Evolutionary conservation across 306 rosid species (phyloP).

Genomic region (Lablab purpureus): DNA sequence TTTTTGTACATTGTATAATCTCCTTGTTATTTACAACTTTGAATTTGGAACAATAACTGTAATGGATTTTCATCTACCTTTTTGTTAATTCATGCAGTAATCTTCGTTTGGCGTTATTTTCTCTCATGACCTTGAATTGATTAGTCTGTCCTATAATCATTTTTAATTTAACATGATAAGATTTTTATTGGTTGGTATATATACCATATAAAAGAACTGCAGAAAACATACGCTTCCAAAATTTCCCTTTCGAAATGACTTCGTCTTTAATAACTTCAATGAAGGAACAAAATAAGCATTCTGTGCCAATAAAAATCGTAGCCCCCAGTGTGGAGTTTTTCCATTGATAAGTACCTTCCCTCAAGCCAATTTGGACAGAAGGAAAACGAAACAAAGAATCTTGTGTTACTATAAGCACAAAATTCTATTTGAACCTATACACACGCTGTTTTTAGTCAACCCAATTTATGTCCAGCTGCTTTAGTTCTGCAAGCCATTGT

Average conservation of each 20-base stretch:
- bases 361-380: constrained; percentile 16
- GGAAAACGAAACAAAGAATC: constrained; percentile 4
- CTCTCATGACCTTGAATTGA: not conserved
- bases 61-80: not conserved
- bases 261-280: not conserved
- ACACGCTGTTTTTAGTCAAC: constrained; percentile 53
- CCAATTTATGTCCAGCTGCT: constrained; percentile 85
- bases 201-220: not conserved
- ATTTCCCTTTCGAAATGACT: not conserved
- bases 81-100: not conserved
- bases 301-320: not conserved
- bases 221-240: not conserved
- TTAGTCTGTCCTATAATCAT: not conserved
- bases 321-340: not conserved
- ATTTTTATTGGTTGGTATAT: not conserved
- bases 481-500: constrained; percentile 75
- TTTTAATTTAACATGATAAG: not conserved
- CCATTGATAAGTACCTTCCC: constrained; percentile 17
- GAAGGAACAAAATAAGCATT: not conserved
- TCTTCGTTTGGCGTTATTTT: constrained; percentile 4
- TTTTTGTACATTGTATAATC: not conserved
- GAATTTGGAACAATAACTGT: not conserved
- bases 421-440: not conserved
- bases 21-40: not conserved
- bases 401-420: constrained; percentile 13